Conservation (phyloP, 768 basidiomycete species). For the Hypsizygus marmoreus region DNA sequence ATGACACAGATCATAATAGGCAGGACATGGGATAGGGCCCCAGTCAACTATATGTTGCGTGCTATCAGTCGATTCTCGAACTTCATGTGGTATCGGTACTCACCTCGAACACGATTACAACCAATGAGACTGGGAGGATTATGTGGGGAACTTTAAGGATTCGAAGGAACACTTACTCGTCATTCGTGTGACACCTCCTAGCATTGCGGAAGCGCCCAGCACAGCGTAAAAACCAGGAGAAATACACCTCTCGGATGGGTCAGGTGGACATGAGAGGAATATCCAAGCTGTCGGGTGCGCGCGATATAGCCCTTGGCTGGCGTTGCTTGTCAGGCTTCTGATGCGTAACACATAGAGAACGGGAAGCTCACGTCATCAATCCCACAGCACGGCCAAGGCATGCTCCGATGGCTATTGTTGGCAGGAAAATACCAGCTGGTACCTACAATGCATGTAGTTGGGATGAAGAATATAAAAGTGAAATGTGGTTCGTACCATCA, state of each 20-base stretch:
- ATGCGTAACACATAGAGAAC: not conserved
- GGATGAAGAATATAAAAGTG: not conserved
- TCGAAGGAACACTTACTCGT: slow-evolving; percentile 49
- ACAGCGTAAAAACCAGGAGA: slow-evolving; percentile 80
- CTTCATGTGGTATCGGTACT: not conserved
- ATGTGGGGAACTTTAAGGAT: slow-evolving; percentile 2
- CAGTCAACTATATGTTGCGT: slow-evolving; percentile 54
- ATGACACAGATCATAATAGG: slow-evolving; percentile 83
- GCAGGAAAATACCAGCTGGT: slow-evolving; percentile 76
- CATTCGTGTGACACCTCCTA: slow-evolving; percentile 78
- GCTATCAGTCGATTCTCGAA: slow-evolving; percentile 3
- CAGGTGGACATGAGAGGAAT: slow-evolving; percentile 72
- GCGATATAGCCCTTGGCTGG: slow-evolving; percentile 66
- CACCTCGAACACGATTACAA: slow-evolving; percentile 78
- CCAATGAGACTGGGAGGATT: slow-evolving; percentile 58
- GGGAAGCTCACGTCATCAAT: slow-evolving; percentile 54
- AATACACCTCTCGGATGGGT: slow-evolving; percentile 66
- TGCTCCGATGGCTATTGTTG: slow-evolving; percentile 75
- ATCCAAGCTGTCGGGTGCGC: slow-evolving; percentile 70
- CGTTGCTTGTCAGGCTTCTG: not conserved
- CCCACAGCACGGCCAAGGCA: slow-evolving; percentile 73
- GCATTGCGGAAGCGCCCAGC: slow-evolving; percentile 74
- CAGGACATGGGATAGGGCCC: slow-evolving; percentile 77
- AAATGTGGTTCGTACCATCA: slow-evolving; percentile 53
- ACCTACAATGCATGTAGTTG: slow-evolving; percentile 50